phyloP scores from a whole-genome alignment of 1,284 basidiomycete genomes.

The Boletus semigastroideus region DNA sequence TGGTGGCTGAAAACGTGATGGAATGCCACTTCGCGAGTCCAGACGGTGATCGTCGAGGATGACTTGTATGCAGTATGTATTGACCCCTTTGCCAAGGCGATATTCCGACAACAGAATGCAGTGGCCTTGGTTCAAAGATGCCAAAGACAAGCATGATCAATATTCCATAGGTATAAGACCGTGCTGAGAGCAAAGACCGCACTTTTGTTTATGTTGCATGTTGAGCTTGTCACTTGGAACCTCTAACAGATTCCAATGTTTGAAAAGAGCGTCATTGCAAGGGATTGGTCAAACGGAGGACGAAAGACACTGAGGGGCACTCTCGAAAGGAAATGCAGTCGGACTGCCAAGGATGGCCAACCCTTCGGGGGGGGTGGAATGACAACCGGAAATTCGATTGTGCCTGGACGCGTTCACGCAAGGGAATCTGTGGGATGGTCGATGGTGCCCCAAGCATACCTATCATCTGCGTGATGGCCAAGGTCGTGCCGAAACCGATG shows the following conservation, averaged over 20 bases:
- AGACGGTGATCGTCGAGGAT: too few species aligned
- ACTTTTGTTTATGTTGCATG: too few species aligned
- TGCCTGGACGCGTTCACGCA: constrained; percentile 47
- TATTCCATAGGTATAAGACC: too few species aligned
- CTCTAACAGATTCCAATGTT: constrained; percentile 62
- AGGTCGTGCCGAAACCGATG: constrained; percentile 84
- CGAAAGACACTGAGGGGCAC: constrained; percentile 36
- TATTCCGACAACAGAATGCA: too few species aligned
- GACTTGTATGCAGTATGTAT: too few species aligned
- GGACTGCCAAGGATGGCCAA: constrained; percentile 85
- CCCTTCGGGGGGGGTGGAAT: constrained; percentile 76
- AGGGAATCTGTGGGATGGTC: neutral
- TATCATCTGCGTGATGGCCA: constrained; percentile 91
- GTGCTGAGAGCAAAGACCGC: too few species aligned
- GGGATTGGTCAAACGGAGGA: neutral
- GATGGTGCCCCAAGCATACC: constrained; percentile 44
- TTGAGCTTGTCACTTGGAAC: constrained; percentile 28
- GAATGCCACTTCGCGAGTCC: too few species aligned
- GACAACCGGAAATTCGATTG: constrained; percentile 87
- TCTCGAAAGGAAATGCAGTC: constrained; percentile 79
- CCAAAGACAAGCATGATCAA: too few species aligned
- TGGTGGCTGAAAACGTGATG: too few species aligned
- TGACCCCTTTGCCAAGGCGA: too few species aligned
- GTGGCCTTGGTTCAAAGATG: too few species aligned
- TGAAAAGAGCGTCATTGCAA: constrained; percentile 15